Evolutionary conservation across 768 basidiomycete species (phyloP), one percentile per base, ranked within the genome.

Genomic region (Amylocystis lapponica): DNA sequence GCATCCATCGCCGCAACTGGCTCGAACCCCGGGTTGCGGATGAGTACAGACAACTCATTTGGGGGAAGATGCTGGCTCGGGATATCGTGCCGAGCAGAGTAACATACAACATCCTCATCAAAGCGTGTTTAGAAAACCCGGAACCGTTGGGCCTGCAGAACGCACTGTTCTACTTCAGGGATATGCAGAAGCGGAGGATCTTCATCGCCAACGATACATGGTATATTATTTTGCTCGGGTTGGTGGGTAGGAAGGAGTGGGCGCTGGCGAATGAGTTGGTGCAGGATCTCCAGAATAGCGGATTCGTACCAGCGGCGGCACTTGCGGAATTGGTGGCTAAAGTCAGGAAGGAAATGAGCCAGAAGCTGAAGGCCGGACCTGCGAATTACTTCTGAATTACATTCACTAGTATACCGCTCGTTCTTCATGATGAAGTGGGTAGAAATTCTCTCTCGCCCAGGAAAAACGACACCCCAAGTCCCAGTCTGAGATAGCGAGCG

Each of bases 71-170:
- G 82, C 70, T 68, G 55, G 67, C 56, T 19, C 68, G 71, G 14
- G 70, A 70, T 0, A 61, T 89, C 46, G 59, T 63, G 20, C 67
- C 83, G 36, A 81, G 76, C 50, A 68, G 80, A 27, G 71, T 78
- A 37, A 78, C 80, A 5, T 93, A 88, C 65, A 84, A 95, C 59
- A 76, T 84, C 49, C 68, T 96, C 44, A 72, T 97, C 51, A 73
- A 73, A 43, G 78, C 82, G 8, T 78, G 77, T 47, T 63, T 91
- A 51, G 70, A 74, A 33, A 75, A 74, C 40, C 63, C 69, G 10
- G 66, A 65, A 9, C 60, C 71, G 9, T 66, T 73, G 26, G 81
- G 80, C 11, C 53, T 82, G 29, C 56, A 70, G 47, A 63, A 72
- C 51, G 86, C 79, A 14, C 59, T 88, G 50, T 58, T 54, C 41